A percentile compares a stretch with the other conserved stretches of the same genome.
Evolutionary conservation across 192 early-diverging fungal species (phyloP).

Genomic region (Backusella luteola): DNA sequence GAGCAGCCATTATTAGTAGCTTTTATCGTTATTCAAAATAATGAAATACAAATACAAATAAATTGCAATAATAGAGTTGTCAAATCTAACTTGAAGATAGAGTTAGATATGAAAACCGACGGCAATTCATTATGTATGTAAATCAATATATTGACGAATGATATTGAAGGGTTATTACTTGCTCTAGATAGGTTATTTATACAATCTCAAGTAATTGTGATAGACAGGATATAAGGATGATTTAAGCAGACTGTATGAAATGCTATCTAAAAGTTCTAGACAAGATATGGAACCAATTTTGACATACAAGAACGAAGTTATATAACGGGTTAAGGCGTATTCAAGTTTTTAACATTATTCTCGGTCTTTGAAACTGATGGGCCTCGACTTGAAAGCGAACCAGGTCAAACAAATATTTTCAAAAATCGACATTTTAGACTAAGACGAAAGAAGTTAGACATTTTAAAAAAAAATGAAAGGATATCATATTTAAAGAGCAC

Average conservation of each 20-base stretch:
- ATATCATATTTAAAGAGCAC: not conserved
- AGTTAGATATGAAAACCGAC: not conserved
- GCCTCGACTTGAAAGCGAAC: not conserved
- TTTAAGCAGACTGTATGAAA: not conserved
- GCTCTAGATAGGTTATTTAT: not conserved
- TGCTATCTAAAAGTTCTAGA: not conserved
- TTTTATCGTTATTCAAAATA: not conserved
- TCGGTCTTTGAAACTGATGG: not conserved
- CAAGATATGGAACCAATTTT: not conserved
- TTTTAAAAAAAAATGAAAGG: not conserved
- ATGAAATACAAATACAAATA: not conserved
- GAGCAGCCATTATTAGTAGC: not conserved
- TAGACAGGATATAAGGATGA: not conserved
- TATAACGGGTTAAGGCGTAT: conserved; percentile 1
- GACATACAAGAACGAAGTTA: not conserved
- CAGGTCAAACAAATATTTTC: not conserved
- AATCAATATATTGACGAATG: not conserved
- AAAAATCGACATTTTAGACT: not conserved
- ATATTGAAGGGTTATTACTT: not conserved
- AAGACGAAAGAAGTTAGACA: not conserved
- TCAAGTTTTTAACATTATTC: not conserved
- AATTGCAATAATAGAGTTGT: not conserved
- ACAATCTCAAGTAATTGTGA: not conserved
- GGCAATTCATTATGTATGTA: not conserved
- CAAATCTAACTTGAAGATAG: not conserved